Conservation (phyloP, 495 filamentous ascomycete genomes). For the Aspergillus olivimuriae region DNA sequence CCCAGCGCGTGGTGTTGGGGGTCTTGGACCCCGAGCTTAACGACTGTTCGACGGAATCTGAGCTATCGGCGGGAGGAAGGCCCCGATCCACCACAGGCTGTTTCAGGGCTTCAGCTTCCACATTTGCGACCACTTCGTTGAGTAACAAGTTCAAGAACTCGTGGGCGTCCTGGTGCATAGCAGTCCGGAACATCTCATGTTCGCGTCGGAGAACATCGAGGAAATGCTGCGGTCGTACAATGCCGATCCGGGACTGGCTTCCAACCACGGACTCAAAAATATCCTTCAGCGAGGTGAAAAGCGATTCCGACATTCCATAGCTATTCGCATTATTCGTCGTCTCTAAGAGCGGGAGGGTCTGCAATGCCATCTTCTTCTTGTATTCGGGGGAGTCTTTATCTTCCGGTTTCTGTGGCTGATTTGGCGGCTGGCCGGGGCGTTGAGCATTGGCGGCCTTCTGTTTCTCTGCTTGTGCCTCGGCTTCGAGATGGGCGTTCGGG, state of each 20-base stretch:
- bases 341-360: constrained; percentile 77
- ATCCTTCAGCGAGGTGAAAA: constrained; percentile 91
- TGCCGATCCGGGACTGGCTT: constrained; percentile 74
- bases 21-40: constrained; percentile 41
- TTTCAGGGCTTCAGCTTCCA: constrained; percentile 72
- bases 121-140: constrained; percentile 93
- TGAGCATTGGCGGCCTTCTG: constrained; percentile 30
- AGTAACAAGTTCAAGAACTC: constrained; percentile 92
- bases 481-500: constrained; percentile 32
- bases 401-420: constrained; percentile 65
- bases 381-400: constrained; percentile 82
- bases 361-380: constrained; percentile 91
- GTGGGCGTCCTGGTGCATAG: constrained; percentile 98
- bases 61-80: constrained; percentile 28
- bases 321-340: constrained; percentile 69
- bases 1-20: constrained; percentile 69
- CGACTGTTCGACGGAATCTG: constrained; percentile 37
- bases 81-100: constrained; percentile 32
- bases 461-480: constrained; percentile 39
- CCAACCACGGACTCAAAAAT: constrained; percentile 90
- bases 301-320: constrained; percentile 90
- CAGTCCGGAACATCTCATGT: constrained; percentile 94
- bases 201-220: constrained; percentile 88
- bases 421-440: constrained; percentile 44
- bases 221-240: constrained; percentile 89